Percentiles rank a stretch among this genome's conserved stretches.
Evolutionary conservation across 768 basidiomycete species (phyloP).

Genomic region (Suillus spraguei): DNA sequence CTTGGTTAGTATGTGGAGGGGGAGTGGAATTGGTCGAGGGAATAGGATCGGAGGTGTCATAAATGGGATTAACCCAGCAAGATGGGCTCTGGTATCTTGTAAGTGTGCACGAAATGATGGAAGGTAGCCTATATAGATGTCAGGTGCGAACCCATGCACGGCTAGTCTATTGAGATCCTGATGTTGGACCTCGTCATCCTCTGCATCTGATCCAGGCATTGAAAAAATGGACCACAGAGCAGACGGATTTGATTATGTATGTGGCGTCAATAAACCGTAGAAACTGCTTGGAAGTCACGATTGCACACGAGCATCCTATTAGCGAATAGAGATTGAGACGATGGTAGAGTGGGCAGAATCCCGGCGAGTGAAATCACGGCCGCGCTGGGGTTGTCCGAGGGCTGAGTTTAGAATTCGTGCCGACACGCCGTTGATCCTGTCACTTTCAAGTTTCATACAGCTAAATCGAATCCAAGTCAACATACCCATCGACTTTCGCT

Average conservation of each 20-base stretch:
- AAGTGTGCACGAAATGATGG: slow-evolving; percentile 30
- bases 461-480: neutral
- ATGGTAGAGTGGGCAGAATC: neutral
- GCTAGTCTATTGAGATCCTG: neutral
- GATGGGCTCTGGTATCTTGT: slow-evolving; percentile 25
- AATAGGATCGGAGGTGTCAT: neutral
- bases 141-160: slow-evolving; percentile 8
- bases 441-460: neutral
- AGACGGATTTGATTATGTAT: neutral
- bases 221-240: neutral
- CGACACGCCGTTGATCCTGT: slow-evolving; percentile 3
- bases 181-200: neutral
- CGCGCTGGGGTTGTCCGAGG: neutral
- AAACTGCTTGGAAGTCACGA: neutral
- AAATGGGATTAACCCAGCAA: slow-evolving; percentile 12
- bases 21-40: neutral
- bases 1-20: neutral
- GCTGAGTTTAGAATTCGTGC: neutral
- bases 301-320: neutral
- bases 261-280: neutral
- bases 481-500: neutral
- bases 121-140: slow-evolving; percentile 25
- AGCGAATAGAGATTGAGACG: neutral
- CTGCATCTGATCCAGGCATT: neutral
- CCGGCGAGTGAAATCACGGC: neutral